Percentiles rank a stretch among this genome's conserved stretches.
Evolutionary conservation across 2,329 filamentous ascomycete species (phyloP).

Genomic region (Neobulgaria alba): DNA sequence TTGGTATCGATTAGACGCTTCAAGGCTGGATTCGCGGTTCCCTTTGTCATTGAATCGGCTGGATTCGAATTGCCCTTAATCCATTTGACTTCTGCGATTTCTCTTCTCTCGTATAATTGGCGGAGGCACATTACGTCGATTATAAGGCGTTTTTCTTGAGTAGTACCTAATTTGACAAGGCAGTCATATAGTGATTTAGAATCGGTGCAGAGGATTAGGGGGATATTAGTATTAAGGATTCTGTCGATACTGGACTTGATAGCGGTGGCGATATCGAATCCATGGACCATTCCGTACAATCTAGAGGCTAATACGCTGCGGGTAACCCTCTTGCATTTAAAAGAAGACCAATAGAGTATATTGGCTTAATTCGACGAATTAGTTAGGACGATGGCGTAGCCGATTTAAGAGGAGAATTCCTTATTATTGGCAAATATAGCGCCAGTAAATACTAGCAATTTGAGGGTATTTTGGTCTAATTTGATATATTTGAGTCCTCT

Average conservation of each 20-base stretch:
- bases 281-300: conserved; percentile 6
- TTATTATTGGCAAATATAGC: conserved; percentile 3
- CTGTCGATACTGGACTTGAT: conserved; percentile 2
- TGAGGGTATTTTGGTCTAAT: neutral
- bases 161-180: neutral
- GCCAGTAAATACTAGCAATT: conserved; percentile 1
- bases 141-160: conserved; percentile 1
- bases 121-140: conserved; percentile 1
- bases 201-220: conserved; percentile 1
- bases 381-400: neutral
- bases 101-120: neutral
- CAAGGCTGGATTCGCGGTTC: neutral
- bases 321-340: conserved; percentile 9
- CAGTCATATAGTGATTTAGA: conserved; percentile 1
- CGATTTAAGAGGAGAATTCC: conserved; percentile 3
- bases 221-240: conserved; percentile 2
- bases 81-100: neutral
- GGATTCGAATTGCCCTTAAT: conserved; percentile 1
- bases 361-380: conserved; percentile 2
- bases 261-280: conserved; percentile 5
- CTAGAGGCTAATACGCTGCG: conserved; percentile 9
- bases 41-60: conserved; percentile 1
- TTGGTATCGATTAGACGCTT: neutral
- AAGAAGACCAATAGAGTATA: conserved; percentile 3
- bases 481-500: conserved; percentile 1